Percentiles rank a stretch among this genome's conserved stretches.
Evolutionary conservation across 148 eudicot genomes (phyloP).

Genomic region (Amaranthus palmeri): DNA sequence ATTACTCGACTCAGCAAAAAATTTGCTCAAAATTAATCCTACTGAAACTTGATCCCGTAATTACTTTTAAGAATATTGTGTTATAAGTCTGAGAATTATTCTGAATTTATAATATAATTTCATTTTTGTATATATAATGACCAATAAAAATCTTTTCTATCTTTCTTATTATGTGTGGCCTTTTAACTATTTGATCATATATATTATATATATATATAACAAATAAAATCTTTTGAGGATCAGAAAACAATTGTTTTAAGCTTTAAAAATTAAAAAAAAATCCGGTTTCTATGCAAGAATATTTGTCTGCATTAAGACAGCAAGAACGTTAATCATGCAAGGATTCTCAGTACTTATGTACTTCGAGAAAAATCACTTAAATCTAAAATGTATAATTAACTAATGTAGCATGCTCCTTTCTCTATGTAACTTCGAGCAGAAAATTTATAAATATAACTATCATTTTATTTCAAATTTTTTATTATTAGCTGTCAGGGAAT

Average conservation of each 20-base stretch:
- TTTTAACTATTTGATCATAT: background rate
- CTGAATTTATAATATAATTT: no score
- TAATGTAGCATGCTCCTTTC: conserved; percentile 11
- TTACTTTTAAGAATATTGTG: no score
- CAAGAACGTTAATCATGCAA: conserved; percentile 8
- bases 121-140: no score
- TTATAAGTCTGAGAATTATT: no score
- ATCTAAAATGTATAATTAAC: conserved; percentile 7
- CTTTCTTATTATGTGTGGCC: no score
- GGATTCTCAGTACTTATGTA: conserved; percentile 14
- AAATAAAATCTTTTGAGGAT: background rate
- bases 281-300: conserved; percentile 2
- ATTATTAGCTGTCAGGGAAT: no score
- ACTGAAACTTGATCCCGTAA: no score
- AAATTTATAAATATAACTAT: background rate
- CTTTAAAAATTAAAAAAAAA: background rate
- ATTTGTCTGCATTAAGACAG: conserved; percentile 14
- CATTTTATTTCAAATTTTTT: no score
- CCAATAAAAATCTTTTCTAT: no score
- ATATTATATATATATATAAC: background rate
- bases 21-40: no score
- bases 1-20: no score
- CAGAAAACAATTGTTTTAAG: background rate
- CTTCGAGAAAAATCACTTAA: conserved; percentile 9
- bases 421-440: conserved; percentile 1